Percentiles rank a stretch among this genome's conserved stretches.
phyloP scores from a whole-genome alignment of 768 basidiomycete genomes.

The Hortiboletus flavorubellus region DNA sequence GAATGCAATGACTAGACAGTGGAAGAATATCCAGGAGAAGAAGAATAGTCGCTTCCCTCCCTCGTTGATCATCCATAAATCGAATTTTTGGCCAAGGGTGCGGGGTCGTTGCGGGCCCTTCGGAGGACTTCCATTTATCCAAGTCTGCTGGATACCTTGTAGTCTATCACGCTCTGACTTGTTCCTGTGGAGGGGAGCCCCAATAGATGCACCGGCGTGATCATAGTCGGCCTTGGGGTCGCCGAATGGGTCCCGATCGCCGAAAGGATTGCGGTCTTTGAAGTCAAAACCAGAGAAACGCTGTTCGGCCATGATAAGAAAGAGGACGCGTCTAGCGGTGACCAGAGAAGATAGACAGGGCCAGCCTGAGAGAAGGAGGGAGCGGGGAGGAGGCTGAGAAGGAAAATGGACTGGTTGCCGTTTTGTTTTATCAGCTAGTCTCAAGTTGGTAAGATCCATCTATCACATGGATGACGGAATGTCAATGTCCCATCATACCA shows the following conservation, averaged over 20 bases:
- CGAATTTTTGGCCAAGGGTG: constrained; percentile 45
- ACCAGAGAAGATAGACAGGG: constrained; percentile 16
- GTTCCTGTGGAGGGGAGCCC: constrained; percentile 69
- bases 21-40: constrained; percentile 75
- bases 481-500: constrained; percentile 8
- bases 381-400: not conserved
- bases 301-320: constrained; percentile 34
- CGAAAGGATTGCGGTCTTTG: constrained; percentile 48
- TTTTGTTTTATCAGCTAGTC: constrained; percentile 1
- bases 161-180: constrained; percentile 79
- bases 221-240: constrained; percentile 32
- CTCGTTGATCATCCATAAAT: constrained; percentile 93
- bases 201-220: constrained; percentile 25
- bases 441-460: not conserved
- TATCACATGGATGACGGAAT: constrained; percentile 6
- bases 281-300: constrained; percentile 68
- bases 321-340: constrained; percentile 17
- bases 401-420: not conserved
- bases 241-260: constrained; percentile 50
- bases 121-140: constrained; percentile 34
- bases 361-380: constrained; percentile 26
- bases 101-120: constrained; percentile 36
- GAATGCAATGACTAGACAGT: constrained; percentile 71
- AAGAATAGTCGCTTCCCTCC: constrained; percentile 81
- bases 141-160: constrained; percentile 76